These are phyloP conservation scores for Chenopodium quinoa DNA, from an alignment of 148 eudicot genomes.

Conservation along the genomic window DNA sequence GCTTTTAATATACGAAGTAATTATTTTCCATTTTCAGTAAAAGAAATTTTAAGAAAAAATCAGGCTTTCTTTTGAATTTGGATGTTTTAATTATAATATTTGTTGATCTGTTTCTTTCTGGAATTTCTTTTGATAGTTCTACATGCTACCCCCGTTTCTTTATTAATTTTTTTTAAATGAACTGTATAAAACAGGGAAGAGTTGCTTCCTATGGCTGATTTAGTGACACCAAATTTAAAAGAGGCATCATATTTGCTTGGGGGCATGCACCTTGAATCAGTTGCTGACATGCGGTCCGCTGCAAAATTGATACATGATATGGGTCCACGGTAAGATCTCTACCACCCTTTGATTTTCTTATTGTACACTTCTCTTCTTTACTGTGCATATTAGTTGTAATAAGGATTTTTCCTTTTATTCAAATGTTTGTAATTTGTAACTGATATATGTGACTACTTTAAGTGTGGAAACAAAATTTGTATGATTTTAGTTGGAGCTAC, in stretches of 20 bases:
- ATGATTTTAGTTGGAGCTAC: background rate
- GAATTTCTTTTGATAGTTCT: background rate
- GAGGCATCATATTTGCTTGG: conserved; percentile 90
- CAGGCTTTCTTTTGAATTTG: background rate
- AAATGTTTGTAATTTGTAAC: background rate
- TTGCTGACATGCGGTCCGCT: conserved; percentile 82
- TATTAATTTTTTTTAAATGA: background rate
- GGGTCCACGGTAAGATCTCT: conserved; percentile 72
- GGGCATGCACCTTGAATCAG: conserved; percentile 58
- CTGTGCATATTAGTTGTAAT: background rate
- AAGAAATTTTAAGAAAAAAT: background rate
- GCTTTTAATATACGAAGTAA: background rate
- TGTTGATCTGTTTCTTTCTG: background rate
- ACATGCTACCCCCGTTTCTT: conserved; percentile 2
- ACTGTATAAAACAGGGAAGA: conserved; percentile 46
- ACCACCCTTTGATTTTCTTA: background rate
- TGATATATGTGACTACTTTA: background rate
- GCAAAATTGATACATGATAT: conserved; percentile 74
- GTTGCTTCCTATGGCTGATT: conserved; percentile 76
- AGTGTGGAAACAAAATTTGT: background rate
- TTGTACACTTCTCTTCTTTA: background rate
- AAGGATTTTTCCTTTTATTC: background rate
- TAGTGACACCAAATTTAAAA: conserved; percentile 86
- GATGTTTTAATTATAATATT: background rate
- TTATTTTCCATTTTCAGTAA: background rate